A percentile compares a stretch with the other conserved stretches of the same genome.
Conservation (phyloP, 305 asterid genomes). For the Fraxinus velutina region DNA sequence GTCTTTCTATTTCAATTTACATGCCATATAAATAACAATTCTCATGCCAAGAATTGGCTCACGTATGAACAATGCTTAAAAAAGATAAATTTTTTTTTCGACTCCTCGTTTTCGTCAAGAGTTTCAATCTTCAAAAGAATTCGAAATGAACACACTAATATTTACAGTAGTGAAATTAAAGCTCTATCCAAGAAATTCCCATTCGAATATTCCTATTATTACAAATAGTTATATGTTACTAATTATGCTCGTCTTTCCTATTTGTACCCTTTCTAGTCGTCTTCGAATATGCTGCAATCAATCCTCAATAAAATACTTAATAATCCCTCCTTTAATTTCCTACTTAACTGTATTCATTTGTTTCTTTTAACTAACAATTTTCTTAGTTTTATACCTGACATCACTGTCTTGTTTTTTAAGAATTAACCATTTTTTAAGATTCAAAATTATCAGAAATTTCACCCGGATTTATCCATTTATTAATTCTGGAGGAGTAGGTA, state of each 20-base stretch:
- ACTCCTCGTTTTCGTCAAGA: not conserved
- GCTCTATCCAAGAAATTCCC: not conserved
- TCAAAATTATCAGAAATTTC: not conserved
- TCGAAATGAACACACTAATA: not conserved
- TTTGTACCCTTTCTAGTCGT: not conserved
- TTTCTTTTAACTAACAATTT: not conserved
- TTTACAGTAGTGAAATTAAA: not conserved
- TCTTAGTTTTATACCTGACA: not conserved
- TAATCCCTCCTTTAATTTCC: not conserved
- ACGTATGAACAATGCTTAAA: not conserved
- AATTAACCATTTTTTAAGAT: not conserved
- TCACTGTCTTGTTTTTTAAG: not conserved
- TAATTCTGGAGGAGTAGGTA: not conserved
- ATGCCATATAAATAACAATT: not conserved
- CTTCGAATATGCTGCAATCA: not conserved
- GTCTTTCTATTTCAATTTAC: not conserved
- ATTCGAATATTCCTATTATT: not conserved
- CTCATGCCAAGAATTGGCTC: not conserved
- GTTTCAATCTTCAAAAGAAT: not conserved
- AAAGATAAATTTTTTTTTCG: not conserved
- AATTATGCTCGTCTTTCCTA: not conserved
- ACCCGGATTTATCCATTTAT: not conserved
- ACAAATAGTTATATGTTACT: not conserved
- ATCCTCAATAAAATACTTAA: not conserved
- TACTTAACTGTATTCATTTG: not conserved